Conservation (phyloP, 2,329 filamentous ascomycete genomes). For the Sclerotinia minor region DNA sequence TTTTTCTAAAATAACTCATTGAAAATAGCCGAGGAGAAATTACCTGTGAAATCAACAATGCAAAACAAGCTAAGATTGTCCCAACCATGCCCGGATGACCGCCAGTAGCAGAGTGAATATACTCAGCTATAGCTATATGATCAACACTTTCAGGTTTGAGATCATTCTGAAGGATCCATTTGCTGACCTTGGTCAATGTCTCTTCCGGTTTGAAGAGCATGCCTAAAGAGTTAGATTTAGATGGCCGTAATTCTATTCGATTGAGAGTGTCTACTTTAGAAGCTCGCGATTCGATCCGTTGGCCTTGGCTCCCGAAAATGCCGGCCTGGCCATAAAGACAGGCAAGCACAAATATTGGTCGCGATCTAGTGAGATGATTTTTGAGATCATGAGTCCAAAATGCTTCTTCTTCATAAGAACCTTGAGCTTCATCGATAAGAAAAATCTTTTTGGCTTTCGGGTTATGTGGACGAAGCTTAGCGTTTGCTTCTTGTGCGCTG, state of each 20-base stretch:
- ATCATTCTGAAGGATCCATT: neutral
- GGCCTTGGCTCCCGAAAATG: neutral
- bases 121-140: neutral
- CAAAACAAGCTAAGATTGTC: neutral
- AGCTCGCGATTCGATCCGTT: neutral
- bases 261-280: neutral
- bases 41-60: neutral
- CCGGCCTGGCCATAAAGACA: neutral
- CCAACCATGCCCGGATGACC: conserved; percentile 10
- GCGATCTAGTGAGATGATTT: neutral
- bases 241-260: conserved; percentile 5
- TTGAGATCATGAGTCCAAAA: neutral
- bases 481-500: neutral
- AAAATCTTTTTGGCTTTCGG: neutral
- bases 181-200: neutral
- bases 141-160: neutral
- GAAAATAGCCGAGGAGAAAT: neutral
- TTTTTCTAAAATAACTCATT: neutral
- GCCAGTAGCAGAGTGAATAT: conserved; percentile 7
- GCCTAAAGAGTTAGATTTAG: neutral
- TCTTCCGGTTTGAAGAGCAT: conserved; percentile 3
- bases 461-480: neutral
- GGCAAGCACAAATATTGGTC: neutral
- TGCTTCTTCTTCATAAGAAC: neutral
- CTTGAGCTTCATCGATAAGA: conserved; percentile 8